A percentile compares a stretch with the other conserved stretches of the same genome.
Evolutionary conservation across 768 basidiomycete species (phyloP).

Genomic region (Mycena crocata): DNA sequence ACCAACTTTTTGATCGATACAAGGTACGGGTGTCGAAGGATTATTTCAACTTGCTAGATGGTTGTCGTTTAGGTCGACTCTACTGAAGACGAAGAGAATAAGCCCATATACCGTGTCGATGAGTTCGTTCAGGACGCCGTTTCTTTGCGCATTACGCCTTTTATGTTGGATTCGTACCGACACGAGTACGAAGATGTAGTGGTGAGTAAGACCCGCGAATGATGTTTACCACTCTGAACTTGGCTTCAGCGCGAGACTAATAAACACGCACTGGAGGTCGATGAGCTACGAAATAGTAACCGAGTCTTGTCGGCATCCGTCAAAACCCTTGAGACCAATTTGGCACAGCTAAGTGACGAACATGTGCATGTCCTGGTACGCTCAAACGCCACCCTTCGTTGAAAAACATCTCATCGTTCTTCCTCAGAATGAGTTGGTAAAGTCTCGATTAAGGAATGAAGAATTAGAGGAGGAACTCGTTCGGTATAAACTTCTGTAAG

Average conservation of each 20-base stretch:
- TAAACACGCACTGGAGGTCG: conserved; percentile 87
- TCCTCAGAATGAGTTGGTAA: conserved; percentile 88
- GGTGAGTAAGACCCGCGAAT: conserved; percentile 43
- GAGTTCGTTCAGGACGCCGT: conserved; percentile 91
- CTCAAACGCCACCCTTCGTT: not conserved
- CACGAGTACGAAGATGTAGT: conserved; percentile 90
- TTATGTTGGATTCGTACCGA: conserved; percentile 92
- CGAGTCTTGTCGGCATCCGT: conserved; percentile 74
- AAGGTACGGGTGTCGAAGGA: conserved; percentile 51
- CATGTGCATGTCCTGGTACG: conserved; percentile 82
- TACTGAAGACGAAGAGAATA: conserved; percentile 39
- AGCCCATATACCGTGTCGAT: conserved; percentile 71
- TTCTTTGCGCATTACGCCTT: conserved; percentile 88
- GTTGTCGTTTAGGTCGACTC: conserved; percentile 39
- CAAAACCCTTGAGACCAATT: conserved; percentile 80
- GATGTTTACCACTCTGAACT: conserved; percentile 1
- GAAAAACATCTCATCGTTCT: not conserved
- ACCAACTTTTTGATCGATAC: conserved; percentile 85
- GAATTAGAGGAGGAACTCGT: conserved; percentile 95
- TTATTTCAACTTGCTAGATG: conserved; percentile 2
- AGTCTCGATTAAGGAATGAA: conserved; percentile 87
- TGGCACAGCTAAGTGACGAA: conserved; percentile 85
- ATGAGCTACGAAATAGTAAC: conserved; percentile 84
- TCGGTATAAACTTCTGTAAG: conserved; percentile 91
- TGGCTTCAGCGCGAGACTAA: conserved; percentile 69